phyloP scores from a whole-genome alignment of 768 basidiomycete species.

The Lenzites betulinus region DNA sequence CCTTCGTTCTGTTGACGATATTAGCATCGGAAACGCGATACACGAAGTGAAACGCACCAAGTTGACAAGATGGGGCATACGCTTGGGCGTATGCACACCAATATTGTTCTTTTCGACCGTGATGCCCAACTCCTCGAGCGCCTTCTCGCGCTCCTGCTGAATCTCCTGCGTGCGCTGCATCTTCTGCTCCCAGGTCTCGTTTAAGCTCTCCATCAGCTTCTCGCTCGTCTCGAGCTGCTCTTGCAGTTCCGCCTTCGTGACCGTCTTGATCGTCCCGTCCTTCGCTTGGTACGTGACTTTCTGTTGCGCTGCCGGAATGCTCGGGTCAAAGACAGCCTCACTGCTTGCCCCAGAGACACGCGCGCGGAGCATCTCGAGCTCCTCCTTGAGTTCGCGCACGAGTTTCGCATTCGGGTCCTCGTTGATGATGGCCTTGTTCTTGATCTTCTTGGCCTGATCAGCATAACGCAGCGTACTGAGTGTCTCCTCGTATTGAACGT shows the following conservation, averaged over 20 bases:
- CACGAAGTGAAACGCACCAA: constrained; percentile 55
- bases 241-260: constrained; percentile 96
- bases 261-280: constrained; percentile 91
- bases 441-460: constrained; percentile 99
- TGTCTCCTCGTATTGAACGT: constrained; percentile 87
- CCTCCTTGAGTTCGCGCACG: constrained; percentile 98
- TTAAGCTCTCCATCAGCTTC: constrained; percentile 90
- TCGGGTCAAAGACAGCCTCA: constrained; percentile 84
- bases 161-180: constrained; percentile 89
- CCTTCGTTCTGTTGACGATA: constrained; percentile 63
- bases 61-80: constrained; percentile 95
- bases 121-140: constrained; percentile 96
- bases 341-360: constrained; percentile 69
- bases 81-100: constrained; percentile 98
- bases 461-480: constrained; percentile 96
- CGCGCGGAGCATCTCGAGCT: constrained; percentile 88
- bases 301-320: constrained; percentile 90
- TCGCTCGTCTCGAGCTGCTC: constrained; percentile 96
- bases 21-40: not conserved
- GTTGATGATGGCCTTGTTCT: constrained; percentile 99
- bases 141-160: constrained; percentile 96
- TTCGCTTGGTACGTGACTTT: constrained; percentile 93
- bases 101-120: constrained; percentile 96
- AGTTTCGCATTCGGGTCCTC: constrained; percentile 99
- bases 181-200: constrained; percentile 98